phyloP scores from a whole-genome alignment of 2,329 filamentous ascomycete genomes.

The Phaeoacremonium minimum region DNA sequence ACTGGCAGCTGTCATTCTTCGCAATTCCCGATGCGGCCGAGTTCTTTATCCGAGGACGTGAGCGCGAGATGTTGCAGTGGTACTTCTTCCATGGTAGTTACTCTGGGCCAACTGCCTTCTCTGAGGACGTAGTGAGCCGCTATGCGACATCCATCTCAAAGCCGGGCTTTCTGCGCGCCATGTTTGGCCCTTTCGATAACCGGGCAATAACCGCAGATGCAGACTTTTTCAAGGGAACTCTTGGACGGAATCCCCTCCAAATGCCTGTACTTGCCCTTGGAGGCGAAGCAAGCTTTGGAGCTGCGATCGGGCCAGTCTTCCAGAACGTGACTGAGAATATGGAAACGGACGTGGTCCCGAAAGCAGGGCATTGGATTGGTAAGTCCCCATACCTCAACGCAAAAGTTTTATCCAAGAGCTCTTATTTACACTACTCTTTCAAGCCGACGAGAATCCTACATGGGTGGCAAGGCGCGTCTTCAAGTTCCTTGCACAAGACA shows the following conservation, averaged over 20 bases:
- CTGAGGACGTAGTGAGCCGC: conserved; percentile 29
- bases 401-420: background rate
- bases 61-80: conserved; percentile 37
- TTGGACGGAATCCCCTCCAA: conserved; percentile 17
- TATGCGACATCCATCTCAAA: conserved; percentile 35
- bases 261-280: conserved; percentile 25
- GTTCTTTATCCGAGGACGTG: conserved; percentile 36
- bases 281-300: conserved; percentile 26
- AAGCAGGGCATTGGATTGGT: conserved; percentile 33
- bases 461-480: conserved; percentile 17
- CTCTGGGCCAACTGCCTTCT: conserved; percentile 28
- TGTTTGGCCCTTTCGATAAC: conserved; percentile 29
- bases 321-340: conserved; percentile 16
- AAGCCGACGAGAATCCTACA: conserved; percentile 19
- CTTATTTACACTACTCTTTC: background rate
- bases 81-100: conserved; percentile 41
- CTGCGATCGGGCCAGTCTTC: conserved; percentile 12
- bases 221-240: conserved; percentile 25
- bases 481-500: conserved; percentile 13
- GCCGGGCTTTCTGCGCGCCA: conserved; percentile 34
- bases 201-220: conserved; percentile 24
- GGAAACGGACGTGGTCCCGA: conserved; percentile 24
- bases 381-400: conserved; percentile 9
- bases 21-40: conserved; percentile 38
- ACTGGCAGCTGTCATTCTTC: conserved; percentile 40